A percentile compares a stretch with the other conserved stretches of the same genome.
These are phyloP conservation scores for Eucalyptus lansdowneana DNA, from an alignment of 345 rosid species.

Conservation along the genomic window DNA sequence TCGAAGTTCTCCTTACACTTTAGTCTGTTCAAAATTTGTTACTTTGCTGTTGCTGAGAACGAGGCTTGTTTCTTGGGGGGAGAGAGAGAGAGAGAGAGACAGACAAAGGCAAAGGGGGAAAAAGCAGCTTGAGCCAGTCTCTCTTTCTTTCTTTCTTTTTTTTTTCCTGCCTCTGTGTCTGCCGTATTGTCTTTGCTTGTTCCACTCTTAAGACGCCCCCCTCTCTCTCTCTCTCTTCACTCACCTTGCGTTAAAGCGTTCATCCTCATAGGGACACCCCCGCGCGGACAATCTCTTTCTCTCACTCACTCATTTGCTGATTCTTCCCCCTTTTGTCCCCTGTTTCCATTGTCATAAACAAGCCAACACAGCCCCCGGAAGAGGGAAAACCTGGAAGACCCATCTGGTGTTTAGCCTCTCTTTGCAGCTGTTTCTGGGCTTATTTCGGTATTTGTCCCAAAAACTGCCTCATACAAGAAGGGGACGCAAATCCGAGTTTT, in stretches of 20 bases:
- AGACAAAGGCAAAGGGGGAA: not conserved
- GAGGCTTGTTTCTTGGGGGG: slow-evolving; percentile 26
- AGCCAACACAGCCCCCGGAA: not conserved
- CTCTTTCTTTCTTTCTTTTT: slow-evolving; percentile 7
- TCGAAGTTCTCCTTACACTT: slow-evolving; percentile 26
- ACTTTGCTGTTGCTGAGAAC: slow-evolving; percentile 66
- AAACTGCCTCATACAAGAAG: not conserved
- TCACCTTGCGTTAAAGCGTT: not conserved
- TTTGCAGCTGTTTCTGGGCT: slow-evolving; percentile 4
- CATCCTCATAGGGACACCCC: not conserved
- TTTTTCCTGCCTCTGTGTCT: slow-evolving; percentile 12
- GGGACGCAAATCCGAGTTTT: not conserved
- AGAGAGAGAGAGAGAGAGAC: not conserved
- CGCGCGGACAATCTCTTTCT: not conserved
- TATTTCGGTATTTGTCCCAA: not conserved
- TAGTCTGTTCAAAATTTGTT: slow-evolving; percentile 71
- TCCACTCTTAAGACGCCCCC: slow-evolving; percentile 8
- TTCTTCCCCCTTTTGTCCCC: slow-evolving; percentile 2
- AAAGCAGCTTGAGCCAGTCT: slow-evolving; percentile 11
- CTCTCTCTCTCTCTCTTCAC: slow-evolving; percentile 11
- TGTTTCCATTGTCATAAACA: not conserved
- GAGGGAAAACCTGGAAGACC: slow-evolving; percentile 3
- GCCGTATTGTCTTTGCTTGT: slow-evolving; percentile 64
- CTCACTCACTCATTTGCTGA: not conserved
- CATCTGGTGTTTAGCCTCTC: not conserved